A percentile compares a stretch with the other conserved stretches of the same genome.
Evolutionary conservation across 2,329 filamentous ascomycete genomes (phyloP).

Genomic region (Whalleya microplaca): DNA sequence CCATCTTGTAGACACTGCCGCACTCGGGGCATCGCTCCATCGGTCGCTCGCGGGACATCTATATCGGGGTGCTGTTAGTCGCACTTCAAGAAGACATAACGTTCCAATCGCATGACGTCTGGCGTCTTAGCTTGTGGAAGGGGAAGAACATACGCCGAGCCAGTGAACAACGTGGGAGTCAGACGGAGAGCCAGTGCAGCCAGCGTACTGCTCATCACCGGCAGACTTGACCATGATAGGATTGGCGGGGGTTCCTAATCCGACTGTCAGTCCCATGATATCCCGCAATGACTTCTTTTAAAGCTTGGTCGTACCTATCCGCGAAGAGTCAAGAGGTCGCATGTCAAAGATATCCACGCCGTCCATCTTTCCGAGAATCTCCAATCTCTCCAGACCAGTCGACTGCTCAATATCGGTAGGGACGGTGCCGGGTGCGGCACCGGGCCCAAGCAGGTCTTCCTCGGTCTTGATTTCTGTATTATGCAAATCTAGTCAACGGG

Average conservation of each 20-base stretch:
- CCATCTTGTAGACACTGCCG: slow-evolving; percentile 96
- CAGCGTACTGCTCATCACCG: slow-evolving; percentile 94
- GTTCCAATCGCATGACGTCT: neutral
- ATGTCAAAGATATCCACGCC: slow-evolving; percentile 98
- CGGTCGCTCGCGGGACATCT: slow-evolving; percentile 88
- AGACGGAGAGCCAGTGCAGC: slow-evolving; percentile 91
- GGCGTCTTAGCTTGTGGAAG: neutral
- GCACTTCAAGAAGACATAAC: neutral
- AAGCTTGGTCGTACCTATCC: slow-evolving; percentile 64
- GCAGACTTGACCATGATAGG: slow-evolving; percentile 90
- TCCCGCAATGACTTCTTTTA: neutral
- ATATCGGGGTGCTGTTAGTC: slow-evolving; percentile 15
- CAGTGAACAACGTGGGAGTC: slow-evolving; percentile 92
- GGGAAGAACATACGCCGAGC: slow-evolving; percentile 73
- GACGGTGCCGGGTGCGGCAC: slow-evolving; percentile 79
- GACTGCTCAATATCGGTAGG: slow-evolving; percentile 95
- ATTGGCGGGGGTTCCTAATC: slow-evolving; percentile 81
- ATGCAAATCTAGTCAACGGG: slow-evolving; percentile 29
- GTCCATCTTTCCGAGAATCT: slow-evolving; percentile 99
- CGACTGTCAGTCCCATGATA: slow-evolving; percentile 28
- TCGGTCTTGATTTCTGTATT: slow-evolving; percentile 76
- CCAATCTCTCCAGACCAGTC: slow-evolving; percentile 96
- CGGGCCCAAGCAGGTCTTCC: slow-evolving; percentile 83
- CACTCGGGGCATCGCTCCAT: slow-evolving; percentile 96
- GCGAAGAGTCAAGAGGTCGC: slow-evolving; percentile 90